Evolutionary conservation across 2,329 filamentous ascomycete species (phyloP), one percentile per base, ranked within the genome.

Genomic region (Phymatotrichopsis omnivora): DNA sequence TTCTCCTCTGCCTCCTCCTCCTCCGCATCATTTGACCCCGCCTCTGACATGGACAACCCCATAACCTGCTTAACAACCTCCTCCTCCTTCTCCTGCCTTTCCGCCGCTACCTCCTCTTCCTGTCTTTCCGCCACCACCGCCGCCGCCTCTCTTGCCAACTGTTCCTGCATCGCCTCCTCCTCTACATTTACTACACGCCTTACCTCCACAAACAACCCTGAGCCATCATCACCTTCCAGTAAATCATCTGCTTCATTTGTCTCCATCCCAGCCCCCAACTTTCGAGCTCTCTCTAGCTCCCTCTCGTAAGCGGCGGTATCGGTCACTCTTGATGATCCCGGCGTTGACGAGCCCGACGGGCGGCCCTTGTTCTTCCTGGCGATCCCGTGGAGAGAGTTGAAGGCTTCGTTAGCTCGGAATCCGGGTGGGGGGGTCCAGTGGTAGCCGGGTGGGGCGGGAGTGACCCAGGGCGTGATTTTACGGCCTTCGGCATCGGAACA

Each of bases 341-440:
- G n/a, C n/a, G n/a, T n/a, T n/a, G n/a, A n/a, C n/a, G n/a, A n/a
- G n/a, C n/a, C n/a, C n/a, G n/a, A n/a, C n/a, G n/a, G n/a, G 8
- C 19, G 8, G 7, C 16, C 10, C 10, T 8, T 8, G 10, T 17
- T 16, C 16, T 34, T 10, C 10, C 31, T 34, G 24, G 3, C 31
- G 35, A 14, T 25, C 39, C 12, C 47, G 27, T 38, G 47, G 2
- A 27, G 46, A 29, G 37, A 25, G 30, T 34, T 39, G 14, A 47
- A 53, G n/a, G 45, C 37, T 5, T 31, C 42, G 8, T 38, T 25
- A 2, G 28, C 23, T 17, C 45, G 38, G n/a, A 52, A 55, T 20
- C 54, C 52, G 1, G 52, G 54, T 7, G 55, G 55, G 14, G 55
- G 53, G 10, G 53, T 46, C 32, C 55, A 56, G 23, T 53, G 45